Evolutionary conservation across 805 yeast species (phyloP).

Genomic region (Citeromyces matritensis): DNA sequence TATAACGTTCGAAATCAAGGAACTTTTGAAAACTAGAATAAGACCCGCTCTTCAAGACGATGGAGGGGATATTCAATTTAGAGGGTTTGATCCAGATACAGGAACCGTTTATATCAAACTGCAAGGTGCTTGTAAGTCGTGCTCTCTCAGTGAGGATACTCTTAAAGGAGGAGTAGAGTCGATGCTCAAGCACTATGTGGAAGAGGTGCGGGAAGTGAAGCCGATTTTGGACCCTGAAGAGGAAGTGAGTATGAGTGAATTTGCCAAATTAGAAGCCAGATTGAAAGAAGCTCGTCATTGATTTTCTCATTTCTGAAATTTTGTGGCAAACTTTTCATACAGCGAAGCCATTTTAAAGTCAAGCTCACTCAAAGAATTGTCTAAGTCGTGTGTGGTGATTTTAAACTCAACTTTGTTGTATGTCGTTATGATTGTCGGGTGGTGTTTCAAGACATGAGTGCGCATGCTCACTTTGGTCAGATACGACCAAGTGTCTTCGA

Average conservation of each 20-base stretch:
- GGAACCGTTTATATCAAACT: constrained; percentile 47
- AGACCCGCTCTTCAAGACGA: constrained; percentile 66
- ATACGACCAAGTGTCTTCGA: constrained; percentile 55
- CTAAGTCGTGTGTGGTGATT: constrained; percentile 52
- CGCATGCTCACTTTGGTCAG: constrained; percentile 40
- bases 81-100: constrained; percentile 33
- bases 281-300: constrained; percentile 14
- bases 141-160: constrained; percentile 52
- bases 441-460: constrained; percentile 49
- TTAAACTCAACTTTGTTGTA: constrained; percentile 41
- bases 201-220: constrained; percentile 46
- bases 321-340: constrained; percentile 19
- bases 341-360: constrained; percentile 45
- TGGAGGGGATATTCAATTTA: constrained; percentile 63
- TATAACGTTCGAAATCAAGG: constrained; percentile 51
- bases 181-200: constrained; percentile 57
- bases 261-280: constrained; percentile 65
- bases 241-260: constrained; percentile 61
- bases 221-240: constrained; percentile 21
- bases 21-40: constrained; percentile 51
- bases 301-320: constrained; percentile 3
- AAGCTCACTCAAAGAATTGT: constrained; percentile 27
- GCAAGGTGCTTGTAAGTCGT: constrained; percentile 62
- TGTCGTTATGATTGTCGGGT: constrained; percentile 51
- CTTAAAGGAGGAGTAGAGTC: constrained; percentile 56